Evolutionary conservation across 176 grass and related monocot genomes (phyloP), one percentile per base, ranked within the genome.

Genomic region (Pharus latifolius): DNA sequence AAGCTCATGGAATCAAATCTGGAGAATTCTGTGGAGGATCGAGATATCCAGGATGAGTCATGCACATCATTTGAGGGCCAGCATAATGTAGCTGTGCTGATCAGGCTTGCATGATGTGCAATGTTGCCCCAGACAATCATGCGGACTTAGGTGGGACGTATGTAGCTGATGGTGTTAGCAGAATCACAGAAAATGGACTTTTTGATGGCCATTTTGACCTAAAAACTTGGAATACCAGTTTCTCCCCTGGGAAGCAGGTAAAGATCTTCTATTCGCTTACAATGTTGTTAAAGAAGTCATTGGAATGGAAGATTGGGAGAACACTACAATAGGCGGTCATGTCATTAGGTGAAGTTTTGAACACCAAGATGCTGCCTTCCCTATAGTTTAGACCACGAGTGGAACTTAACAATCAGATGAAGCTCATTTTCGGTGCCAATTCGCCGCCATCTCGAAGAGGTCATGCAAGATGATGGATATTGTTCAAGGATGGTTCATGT

Each of bases 211-310:
- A 11, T 48, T 17, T 10, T 61, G 33, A 90, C 45, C 45, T 46
- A 56, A 71, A 57, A 69, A 30, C 42, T 49, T 85, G 68, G 66
- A 69, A 70, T 23, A 64, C 30, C 20, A 68, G 24, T 65, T 80
- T 78, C 46, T 55, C 19, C n/a, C 24, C 33, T 56, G 67, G 44
- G 60, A 78, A 53, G 66, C 54, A 24, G 4, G 34, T 72, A 74
- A 65, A 25, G 82, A 78, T 9, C 78, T 84, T 40, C 72, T 78
- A 14, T 67, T 74, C 0, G 59, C 82, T 3, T 73, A 38, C 45
- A 78, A 84, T 60, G 58, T 74, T 10, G 60, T 78, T 23, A 67
- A 84, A 5, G 67, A 78, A 49, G 59, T 84, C 24, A 58, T 84
- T 66, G 57, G 82, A 16, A 73, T 78, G 42, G 75, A 56, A 31